Evolutionary conservation across 768 basidiomycete genomes (phyloP), one percentile per base, ranked within the genome.

Genomic region (Rhizopogon vesiculosus): DNA sequence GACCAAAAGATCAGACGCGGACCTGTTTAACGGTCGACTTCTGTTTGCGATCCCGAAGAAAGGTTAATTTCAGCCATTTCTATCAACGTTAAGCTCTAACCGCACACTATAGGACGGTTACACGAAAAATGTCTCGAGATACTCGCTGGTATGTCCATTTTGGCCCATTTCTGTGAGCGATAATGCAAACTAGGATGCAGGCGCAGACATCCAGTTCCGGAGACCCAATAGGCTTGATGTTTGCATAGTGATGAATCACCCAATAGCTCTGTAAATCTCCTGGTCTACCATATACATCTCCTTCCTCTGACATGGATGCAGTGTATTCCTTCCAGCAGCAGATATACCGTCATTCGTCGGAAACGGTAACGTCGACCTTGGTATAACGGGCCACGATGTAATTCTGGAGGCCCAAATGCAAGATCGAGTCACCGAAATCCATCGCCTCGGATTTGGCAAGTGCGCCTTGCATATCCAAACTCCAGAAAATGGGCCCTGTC

Each of bases 331-430:
- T 22, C 95, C 97, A 22, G 97, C 97, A 1, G 79, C 89, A 5
- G 97, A 99, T 66, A 99, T 99, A 60, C 95, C 97, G 9, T 96
- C 94, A 29, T 99, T 98, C 72, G 97, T 99, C 44, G 97, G 94
- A 42, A 94, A 96, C 69, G 97, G 97, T 48, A 89, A 94, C 66
- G 90, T 99, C 65, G 91, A 98, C 63, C 79, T 99, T 43, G 97
- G 97, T 6, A 97, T 99, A 63, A 98, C 97, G 8, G 97, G 97
- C 4, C 94, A 98, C 73, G 97, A 99, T 75, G 91, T 97, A 59
- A 91, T 98, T 61, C 82, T 95, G 45, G 96, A 99, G 71, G 80
- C 93, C 2, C 74, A 86, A 54, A 93, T 97, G 86, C 77, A 89
- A 59, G 69, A 78, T 12, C 80, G 83, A 56, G 85, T 98, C 54